These are phyloP conservation scores for Dendrobium officinale DNA, from an alignment of 106 monocot genomes.

Conservation along the genomic window DNA sequence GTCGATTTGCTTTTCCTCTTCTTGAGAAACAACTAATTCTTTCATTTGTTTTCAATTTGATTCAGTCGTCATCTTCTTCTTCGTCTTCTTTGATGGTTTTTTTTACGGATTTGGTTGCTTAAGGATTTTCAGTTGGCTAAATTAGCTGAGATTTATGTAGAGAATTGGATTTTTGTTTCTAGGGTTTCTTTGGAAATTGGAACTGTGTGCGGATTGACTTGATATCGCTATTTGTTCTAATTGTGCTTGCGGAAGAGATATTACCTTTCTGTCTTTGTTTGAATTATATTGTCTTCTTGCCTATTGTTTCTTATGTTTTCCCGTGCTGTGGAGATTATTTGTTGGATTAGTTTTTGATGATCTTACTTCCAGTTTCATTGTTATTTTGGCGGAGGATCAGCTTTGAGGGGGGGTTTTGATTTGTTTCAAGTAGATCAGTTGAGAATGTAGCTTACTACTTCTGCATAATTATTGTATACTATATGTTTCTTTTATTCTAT, in stretches of 20 bases:
- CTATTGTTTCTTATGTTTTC: neutral
- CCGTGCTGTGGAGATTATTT: no score
- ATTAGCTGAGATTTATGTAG: neutral
- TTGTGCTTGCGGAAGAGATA: no score
- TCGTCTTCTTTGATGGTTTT: no score
- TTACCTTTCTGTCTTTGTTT: neutral
- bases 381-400: neutral
- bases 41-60: neutral
- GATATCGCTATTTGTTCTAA: neutral
- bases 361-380: neutral
- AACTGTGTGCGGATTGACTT: neutral
- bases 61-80: neutral
- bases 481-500: no score
- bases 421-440: no score
- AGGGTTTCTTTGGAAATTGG: neutral
- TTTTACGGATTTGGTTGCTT: neutral
- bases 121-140: neutral
- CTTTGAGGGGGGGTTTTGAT: no score
- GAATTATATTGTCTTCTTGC: neutral
- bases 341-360: neutral
- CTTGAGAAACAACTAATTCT: neutral
- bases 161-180: neutral
- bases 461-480: no score
- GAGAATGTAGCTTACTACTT: no score
- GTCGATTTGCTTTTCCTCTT: no score